Base-by-base conservation (phyloP, 202 grass and related monocot species). In the Setaria viridis region DNA sequence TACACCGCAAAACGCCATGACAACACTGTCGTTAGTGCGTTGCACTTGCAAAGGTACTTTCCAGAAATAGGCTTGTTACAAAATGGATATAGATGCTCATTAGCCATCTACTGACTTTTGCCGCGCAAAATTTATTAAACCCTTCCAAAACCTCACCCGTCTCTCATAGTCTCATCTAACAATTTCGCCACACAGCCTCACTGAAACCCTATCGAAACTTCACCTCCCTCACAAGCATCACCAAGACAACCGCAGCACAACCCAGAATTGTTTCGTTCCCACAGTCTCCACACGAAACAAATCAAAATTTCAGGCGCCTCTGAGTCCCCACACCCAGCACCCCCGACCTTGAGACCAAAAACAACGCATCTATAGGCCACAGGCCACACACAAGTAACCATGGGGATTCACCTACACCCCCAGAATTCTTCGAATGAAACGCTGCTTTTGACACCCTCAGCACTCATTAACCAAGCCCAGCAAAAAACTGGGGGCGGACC, bases 91-190 rank as follows among this genome's bases (percentile, higher is more conserved):
- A 87, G 6, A 77, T 11, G 19, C 5, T 2, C 10, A 6, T 6
- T 16, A 21, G 11, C 25, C 15, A 65, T n/a, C 33, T 47, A 72
- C 66, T 1, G 0, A 55, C 6, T 53, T 78, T 43, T 12, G 46
- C 25, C 16, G 4, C 11, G 6, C 53, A 35, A 53, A 47, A 25
- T 41, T 11, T 17, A 29, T 71, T 77, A 85, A 76, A 41, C 81
- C 45, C 63, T 71, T 62, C 77, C 63, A 62, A 71, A 85, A 70
- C 78, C 64, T 63, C 12, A 45, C 62, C 4, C 14, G 10, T 42
- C 19, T 19, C 39, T 60, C n/a, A 1, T 41, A 41, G 39, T 41
- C 39, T 41, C 39, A 11, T 60, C 57, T 54, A 55, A 35, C 2
- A 3, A 33, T 3, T 29, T 6, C 1, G 15, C 72, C 7, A 2